phyloP scores from a whole-genome alignment of 345 rosid genomes.

The Turritis glabra region DNA sequence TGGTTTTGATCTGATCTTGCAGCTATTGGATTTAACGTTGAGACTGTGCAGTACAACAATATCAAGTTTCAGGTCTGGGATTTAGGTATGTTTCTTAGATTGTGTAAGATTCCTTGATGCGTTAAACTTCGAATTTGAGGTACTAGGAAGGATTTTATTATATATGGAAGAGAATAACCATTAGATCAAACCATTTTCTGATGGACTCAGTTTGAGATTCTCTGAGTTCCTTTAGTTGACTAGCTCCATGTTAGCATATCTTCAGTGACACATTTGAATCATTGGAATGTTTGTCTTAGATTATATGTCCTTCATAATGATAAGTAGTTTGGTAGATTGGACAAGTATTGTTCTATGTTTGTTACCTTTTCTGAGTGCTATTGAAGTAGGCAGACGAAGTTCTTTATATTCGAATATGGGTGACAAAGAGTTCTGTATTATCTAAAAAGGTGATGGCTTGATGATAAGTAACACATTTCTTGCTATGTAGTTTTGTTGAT shows the following conservation, averaged over 20 bases:
- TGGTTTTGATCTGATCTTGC: slow-evolving; percentile 30
- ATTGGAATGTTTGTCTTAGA: not conserved
- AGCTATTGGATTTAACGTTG: slow-evolving; percentile 99
- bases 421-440: not conserved
- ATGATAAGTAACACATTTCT: not conserved
- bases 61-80: slow-evolving; percentile 97
- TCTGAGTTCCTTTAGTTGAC: not conserved
- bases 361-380: not conserved
- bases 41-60: slow-evolving; percentile 91
- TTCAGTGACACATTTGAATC: not conserved
- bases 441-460: not conserved
- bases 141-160: not conserved
- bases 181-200: not conserved
- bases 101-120: not conserved
- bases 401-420: not conserved
- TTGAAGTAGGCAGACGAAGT: not conserved
- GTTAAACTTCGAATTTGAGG: not conserved
- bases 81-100: slow-evolving; percentile 50
- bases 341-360: not conserved
- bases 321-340: not conserved
- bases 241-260: not conserved
- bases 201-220: not conserved
- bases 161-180: too few species aligned
- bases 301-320: not conserved
- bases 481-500: not conserved